Evolutionary conservation across 2,329 filamentous ascomycete species (phyloP), one percentile per base, ranked within the genome.

Genomic region (Thermoascus crustaceus): DNA sequence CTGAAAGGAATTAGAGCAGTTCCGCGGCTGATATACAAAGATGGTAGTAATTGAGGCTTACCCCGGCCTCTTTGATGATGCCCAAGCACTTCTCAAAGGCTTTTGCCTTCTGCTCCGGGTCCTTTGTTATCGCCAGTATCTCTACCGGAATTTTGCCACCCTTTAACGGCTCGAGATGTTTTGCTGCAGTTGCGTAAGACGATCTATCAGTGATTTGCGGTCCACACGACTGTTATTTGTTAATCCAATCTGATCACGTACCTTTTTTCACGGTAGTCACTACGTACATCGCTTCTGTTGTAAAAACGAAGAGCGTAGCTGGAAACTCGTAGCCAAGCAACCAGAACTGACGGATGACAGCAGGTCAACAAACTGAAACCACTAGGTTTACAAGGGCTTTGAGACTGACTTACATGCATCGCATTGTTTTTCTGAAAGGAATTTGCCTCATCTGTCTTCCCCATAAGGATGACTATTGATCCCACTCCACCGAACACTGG

Each of bases 221-320:
- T 5, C 6, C n/a, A n/a, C 3, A 9, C 13, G 4, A 8, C 26
- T 10, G 7, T 4, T 18, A 13, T 4, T 16, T 5, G n/a, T 16
- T 1, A 10, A 9, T 7, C 10, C 1, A 18, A 29, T 29, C 8
- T 18, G 4, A 16, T 3, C 5, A 42, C 52, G 45, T 58, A 94
- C 87, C 89, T 78, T 98, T 98, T 68, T 98, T 98, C 40, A 85
- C 82, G 4, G 91, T 98, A 5, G 91, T 98, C 46, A 98, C 79
- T 40, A 96, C 82, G 65, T 91, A 93, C 50, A 96, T 72, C 30
- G 79, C 78, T 42, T 96, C 91, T 42, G 80, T 69, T 1, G 89
- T 96, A 60, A 98, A 80, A 34, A 98, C 74, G 71, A 98, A 86
- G 45, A 98, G 71, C 0, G 91, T 98, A 24, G 89, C 88, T 21